phyloP scores from a whole-genome alignment of 2,329 filamentous ascomycete species.

The Pyricularia pennisetigena region DNA sequence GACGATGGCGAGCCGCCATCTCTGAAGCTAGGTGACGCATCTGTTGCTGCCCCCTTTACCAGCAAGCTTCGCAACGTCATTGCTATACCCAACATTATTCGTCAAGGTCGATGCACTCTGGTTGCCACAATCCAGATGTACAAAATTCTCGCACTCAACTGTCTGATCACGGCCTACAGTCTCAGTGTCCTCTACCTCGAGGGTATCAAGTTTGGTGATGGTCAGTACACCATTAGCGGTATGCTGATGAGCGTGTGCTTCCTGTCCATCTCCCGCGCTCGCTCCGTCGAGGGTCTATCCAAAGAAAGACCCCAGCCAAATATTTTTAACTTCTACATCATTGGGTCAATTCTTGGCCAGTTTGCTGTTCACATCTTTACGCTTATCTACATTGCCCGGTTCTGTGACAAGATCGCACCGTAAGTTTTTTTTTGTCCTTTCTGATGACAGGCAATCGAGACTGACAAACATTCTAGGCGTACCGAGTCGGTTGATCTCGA shows the following conservation, averaged over 20 bases:
- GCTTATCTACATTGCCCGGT: conserved; percentile 85
- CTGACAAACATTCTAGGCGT: conserved; percentile 24
- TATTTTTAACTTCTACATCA: conserved; percentile 99
- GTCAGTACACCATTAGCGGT: conserved; percentile 95
- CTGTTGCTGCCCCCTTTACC: conserved; percentile 93
- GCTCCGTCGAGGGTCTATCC: conserved; percentile 87
- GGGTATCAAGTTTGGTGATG: conserved; percentile 98
- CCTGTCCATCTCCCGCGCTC: conserved; percentile 94
- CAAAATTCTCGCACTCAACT: conserved; percentile 97
- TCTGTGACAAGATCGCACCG: conserved; percentile 79
- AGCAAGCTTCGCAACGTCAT: conserved; percentile 96
- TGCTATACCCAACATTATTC: conserved; percentile 95
- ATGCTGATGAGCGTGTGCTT: conserved; percentile 99
- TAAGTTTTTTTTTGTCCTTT: conserved; percentile 41
- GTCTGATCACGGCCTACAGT: conserved; percentile 95
- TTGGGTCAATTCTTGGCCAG: conserved; percentile 92
- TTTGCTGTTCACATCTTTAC: conserved; percentile 94
- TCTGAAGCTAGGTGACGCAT: conserved; percentile 94
- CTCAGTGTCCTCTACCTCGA: conserved; percentile 93
- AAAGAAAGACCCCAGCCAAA: conserved; percentile 97
- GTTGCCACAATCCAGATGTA: conserved; percentile 99
- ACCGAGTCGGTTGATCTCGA: conserved; percentile 70
- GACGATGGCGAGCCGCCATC: conserved; percentile 86
- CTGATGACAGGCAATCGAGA: background rate
- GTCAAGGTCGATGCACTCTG: conserved; percentile 92